phyloP scores from a whole-genome alignment of 768 basidiomycete species.

The Austroboletus festivus region DNA sequence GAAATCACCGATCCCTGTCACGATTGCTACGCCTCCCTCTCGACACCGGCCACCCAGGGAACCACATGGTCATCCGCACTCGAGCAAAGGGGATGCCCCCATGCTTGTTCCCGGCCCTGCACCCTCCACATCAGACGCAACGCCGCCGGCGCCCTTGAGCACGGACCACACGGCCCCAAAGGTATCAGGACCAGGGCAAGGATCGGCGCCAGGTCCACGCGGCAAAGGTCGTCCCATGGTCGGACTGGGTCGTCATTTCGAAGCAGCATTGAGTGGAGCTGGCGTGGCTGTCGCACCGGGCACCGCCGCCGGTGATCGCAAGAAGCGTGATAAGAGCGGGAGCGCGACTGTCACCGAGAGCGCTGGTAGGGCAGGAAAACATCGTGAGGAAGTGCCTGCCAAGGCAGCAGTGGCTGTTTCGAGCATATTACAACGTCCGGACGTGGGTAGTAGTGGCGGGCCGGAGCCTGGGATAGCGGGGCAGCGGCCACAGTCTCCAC shows the following conservation, averaged over 20 bases:
- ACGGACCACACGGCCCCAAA: constrained; percentile 1
- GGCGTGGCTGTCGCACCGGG: constrained; percentile 40
- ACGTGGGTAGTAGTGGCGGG: constrained; percentile 4
- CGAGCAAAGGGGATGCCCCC: constrained; percentile 8
- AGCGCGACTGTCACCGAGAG: constrained; percentile 13
- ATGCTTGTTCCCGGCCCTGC: not conserved
- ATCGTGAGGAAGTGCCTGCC: constrained; percentile 9
- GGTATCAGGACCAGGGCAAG: too few relatives aligned
- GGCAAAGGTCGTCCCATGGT: constrained; percentile 57
- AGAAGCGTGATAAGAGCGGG: constrained; percentile 32
- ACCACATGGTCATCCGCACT: constrained; percentile 15
- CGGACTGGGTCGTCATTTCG: constrained; percentile 65
- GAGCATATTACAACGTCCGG: constrained; percentile 27
- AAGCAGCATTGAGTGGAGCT: constrained; percentile 66
- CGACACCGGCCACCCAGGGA: constrained; percentile 20
- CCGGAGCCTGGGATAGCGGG: constrained; percentile 5
- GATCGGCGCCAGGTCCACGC: constrained; percentile 5
- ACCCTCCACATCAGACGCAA: not conserved
- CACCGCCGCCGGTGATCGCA: constrained; percentile 27
- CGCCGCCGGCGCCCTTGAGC: not conserved
- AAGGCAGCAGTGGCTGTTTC: constrained; percentile 5
- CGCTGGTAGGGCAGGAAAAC: constrained; percentile 12
- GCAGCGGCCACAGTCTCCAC: constrained; percentile 13
- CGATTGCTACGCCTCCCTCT: not conserved
- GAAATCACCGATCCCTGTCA: constrained; percentile 10